Base-by-base conservation (phyloP, 2,329 filamentous ascomycete genomes). In the Pseudocercospora pini-densiflorae region DNA sequence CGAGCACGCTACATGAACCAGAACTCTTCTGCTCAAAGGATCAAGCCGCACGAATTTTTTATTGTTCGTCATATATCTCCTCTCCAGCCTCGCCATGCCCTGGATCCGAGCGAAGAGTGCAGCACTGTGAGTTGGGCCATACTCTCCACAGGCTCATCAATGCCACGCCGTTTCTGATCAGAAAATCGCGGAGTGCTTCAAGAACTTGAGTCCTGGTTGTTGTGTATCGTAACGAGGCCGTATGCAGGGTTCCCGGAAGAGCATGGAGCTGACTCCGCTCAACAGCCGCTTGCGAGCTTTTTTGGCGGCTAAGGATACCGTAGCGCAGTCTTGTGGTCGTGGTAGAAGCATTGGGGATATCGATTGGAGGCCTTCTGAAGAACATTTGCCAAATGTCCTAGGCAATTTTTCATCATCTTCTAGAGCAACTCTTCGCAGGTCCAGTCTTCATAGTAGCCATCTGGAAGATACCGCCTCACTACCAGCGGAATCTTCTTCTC, bases 381-480 rank as follows among this genome's bases (percentile, higher is more conserved):
- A 19, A 3, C 24, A 24, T 4, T 6, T 16, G 47, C 24, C 24
- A 43, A 8, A 43, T 43, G 6, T 19, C 40, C 40, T 19, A 19
- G 40, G 51, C 27, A 12, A 10, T 10, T 36, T 36, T 24, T 16
- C 3, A 55, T 5, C 27, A 19, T 40, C 24, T 65, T 55, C 77
- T 81, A 86, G 63, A 97, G 86, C 71, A 98, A 85, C 81, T 99
- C 95, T 82, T 98, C 95, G 82, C 94, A 97, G 40, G 94, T 97
- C 95, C 95, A 99, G 80, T 99, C 95, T 86, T 99, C 95, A 81
- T 98, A 98, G 92, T 88, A 97, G 84, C 95, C 95, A 82, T 99
- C 95, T 23, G 95, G 95, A 78, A 99, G 87, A 82, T 98, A 99
- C 77, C 95, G 89, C 79, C 95, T 89, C 71, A 99, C 92, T 64